Evolutionary conservation across 2,329 filamentous ascomycete genomes (phyloP).

Genomic region (Apiospora saccharicola): DNA sequence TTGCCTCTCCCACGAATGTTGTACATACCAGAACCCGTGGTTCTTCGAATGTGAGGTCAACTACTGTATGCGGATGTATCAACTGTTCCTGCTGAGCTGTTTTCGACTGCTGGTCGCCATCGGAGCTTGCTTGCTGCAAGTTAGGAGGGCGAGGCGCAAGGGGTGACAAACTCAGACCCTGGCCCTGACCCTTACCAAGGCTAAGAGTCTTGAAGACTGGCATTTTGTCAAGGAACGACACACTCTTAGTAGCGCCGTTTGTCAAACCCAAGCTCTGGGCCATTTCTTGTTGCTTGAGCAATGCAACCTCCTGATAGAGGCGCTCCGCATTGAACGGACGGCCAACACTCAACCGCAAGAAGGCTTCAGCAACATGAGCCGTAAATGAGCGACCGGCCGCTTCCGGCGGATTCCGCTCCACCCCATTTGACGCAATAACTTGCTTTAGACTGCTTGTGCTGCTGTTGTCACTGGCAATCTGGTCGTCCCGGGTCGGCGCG

Average conservation of each 20-base stretch:
- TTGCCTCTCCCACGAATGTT: slow-evolving; percentile 71
- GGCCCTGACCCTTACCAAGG: slow-evolving; percentile 58
- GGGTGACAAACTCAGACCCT: slow-evolving; percentile 61
- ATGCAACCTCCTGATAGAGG: slow-evolving; percentile 63
- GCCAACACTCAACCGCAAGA: slow-evolving; percentile 59
- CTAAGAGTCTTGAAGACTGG: slow-evolving; percentile 65
- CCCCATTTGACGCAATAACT: slow-evolving; percentile 65
- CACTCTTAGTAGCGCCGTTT: slow-evolving; percentile 53
- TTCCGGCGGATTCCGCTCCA: slow-evolving; percentile 57
- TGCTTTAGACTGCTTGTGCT: slow-evolving; percentile 66
- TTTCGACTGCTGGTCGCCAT: slow-evolving; percentile 38
- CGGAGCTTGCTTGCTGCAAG: slow-evolving; percentile 38
- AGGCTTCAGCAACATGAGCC: slow-evolving; percentile 61
- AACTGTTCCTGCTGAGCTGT: slow-evolving; percentile 48
- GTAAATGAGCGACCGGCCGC: slow-evolving; percentile 64
- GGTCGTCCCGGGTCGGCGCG: slow-evolving; percentile 62
- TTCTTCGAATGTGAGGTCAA: slow-evolving; percentile 68
- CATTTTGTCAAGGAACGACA: slow-evolving; percentile 45
- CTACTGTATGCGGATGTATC: slow-evolving; percentile 56
- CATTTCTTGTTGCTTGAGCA: slow-evolving; percentile 53
- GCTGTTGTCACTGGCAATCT: slow-evolving; percentile 38
- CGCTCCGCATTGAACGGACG: slow-evolving; percentile 64
- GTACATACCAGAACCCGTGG: slow-evolving; percentile 71
- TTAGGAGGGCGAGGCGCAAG: slow-evolving; percentile 44
- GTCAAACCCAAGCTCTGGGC: slow-evolving; percentile 51